Conservation (phyloP, 164 flowering plant genomes). For the Brasenia schreberi region DNA sequence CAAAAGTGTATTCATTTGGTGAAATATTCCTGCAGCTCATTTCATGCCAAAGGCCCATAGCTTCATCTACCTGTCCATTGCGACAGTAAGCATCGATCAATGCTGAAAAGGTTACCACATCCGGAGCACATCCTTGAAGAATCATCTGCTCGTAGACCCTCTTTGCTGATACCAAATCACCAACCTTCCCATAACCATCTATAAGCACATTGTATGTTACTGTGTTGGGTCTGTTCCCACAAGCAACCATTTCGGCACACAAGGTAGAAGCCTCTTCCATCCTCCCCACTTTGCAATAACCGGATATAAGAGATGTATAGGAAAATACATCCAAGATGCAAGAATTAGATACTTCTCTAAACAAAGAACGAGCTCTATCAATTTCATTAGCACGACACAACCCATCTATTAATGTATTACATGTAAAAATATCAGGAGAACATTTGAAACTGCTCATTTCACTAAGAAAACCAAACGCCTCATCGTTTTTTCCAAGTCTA, state of each 20-base stretch:
- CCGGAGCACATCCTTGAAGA: conserved; percentile 37
- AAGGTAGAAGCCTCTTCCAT: conserved; percentile 46
- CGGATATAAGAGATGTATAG: conserved; percentile 57
- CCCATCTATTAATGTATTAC: conserved; percentile 62
- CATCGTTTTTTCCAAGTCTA: conserved; percentile 26
- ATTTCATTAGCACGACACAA: conserved; percentile 39
- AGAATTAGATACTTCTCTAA: conserved; percentile 25
- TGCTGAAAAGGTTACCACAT: conserved; percentile 64
- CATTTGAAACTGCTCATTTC: conserved; percentile 57
- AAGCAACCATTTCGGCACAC: conserved; percentile 37
- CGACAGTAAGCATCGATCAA: conserved; percentile 69
- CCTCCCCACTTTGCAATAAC: conserved; percentile 52
- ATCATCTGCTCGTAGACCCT: conserved; percentile 42
- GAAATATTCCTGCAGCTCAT: conserved; percentile 37
- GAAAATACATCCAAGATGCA: conserved; percentile 46
- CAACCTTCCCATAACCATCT: conserved; percentile 67
- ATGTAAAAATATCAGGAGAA: conserved; percentile 52
- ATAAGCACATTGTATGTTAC: conserved; percentile 66
- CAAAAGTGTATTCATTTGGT: conserved; percentile 60
- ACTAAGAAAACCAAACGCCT: conserved; percentile 40
- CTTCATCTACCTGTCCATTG: conserved; percentile 42
- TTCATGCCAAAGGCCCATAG: conserved; percentile 49
- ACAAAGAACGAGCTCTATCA: conserved; percentile 34
- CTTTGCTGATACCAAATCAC: conserved; percentile 39
- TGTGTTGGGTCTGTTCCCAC: conserved; percentile 36